Evolutionary conservation across 257 asterid genomes (phyloP).

Genomic region (Solanum sitiens): DNA sequence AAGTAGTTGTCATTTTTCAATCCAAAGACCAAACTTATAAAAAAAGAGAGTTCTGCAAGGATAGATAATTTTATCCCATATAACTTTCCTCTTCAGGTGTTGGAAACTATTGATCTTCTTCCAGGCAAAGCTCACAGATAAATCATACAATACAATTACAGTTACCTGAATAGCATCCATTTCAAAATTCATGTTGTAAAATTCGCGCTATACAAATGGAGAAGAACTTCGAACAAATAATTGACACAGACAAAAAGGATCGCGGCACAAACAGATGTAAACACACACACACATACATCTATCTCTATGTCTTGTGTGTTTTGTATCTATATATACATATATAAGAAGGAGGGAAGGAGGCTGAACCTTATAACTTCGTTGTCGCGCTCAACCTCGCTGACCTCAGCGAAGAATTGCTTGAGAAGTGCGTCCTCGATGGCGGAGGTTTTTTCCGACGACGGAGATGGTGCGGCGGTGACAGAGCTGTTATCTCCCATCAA

Average conservation of each 20-base stretch:
- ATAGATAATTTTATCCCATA: neutral
- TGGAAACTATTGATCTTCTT: neutral
- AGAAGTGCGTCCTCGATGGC: slow-evolving; percentile 65
- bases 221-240: neutral
- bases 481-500: slow-evolving; percentile 64
- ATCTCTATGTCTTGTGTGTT: neutral
- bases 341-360: neutral
- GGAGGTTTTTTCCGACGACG: slow-evolving; percentile 1
- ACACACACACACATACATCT: neutral
- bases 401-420: slow-evolving; percentile 85
- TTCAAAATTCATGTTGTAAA: neutral
- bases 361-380: slow-evolving; percentile 80
- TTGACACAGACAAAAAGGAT: neutral
- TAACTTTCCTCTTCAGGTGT: neutral
- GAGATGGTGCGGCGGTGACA: slow-evolving; percentile 13
- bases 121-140: neutral
- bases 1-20: neutral
- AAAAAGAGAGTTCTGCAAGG: neutral
- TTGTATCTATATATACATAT: neutral
- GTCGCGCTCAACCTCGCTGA: slow-evolving; percentile 96
- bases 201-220: neutral
- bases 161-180: neutral
- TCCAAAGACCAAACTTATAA: neutral
- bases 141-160: neutral
- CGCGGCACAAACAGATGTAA: neutral